phyloP scores from a whole-genome alignment of 2,329 filamentous ascomycete species.

The Cadophora gregata region DNA sequence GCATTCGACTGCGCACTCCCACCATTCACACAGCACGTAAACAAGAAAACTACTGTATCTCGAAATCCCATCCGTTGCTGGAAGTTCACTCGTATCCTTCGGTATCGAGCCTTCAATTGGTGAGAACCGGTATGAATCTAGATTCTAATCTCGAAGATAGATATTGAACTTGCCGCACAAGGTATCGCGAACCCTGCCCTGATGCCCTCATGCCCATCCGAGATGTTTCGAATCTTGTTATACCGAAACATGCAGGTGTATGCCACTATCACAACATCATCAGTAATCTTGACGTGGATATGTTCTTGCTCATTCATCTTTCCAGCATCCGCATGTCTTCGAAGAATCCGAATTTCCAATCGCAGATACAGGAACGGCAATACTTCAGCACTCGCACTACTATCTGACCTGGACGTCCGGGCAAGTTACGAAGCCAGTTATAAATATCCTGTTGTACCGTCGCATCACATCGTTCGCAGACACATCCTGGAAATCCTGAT shows the following conservation, averaged over 20 bases:
- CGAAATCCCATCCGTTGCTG: neutral
- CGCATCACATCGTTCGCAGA: constrained; percentile 20
- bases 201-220: constrained; percentile 23
- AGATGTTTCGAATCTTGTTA: constrained; percentile 27
- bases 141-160: neutral
- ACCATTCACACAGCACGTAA: constrained; percentile 19
- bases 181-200: constrained; percentile 1
- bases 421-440: constrained; percentile 22
- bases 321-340: constrained; percentile 18
- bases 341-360: too few species aligned
- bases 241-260: constrained; percentile 22
- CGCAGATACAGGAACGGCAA: neutral
- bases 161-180: neutral
- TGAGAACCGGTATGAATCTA: neutral
- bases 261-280: constrained; percentile 22
- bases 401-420: neutral
- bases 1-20: constrained; percentile 22
- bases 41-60: constrained; percentile 7
- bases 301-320: constrained; percentile 28
- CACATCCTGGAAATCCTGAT: neutral
- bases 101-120: constrained; percentile 18
- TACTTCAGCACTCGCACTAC: neutral
- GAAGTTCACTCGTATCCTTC: constrained; percentile 22
- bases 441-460: constrained; percentile 25
- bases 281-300: constrained; percentile 27